These are phyloP conservation scores for Halophytophthora polymorphica DNA, from an alignment of 352 stramenopile species.

Conservation along the genomic window DNA sequence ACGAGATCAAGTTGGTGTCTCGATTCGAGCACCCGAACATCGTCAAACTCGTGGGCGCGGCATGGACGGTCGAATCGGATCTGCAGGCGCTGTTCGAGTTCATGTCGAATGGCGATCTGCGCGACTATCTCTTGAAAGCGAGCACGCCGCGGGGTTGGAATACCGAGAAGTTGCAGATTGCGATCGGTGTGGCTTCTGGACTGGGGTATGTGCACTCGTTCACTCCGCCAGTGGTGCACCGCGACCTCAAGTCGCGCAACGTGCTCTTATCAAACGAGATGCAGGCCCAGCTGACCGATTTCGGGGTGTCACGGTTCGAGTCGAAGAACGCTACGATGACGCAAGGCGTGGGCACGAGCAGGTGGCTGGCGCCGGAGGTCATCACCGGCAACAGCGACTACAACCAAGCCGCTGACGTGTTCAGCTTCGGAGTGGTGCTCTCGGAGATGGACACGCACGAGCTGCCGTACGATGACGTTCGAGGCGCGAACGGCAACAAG, in stretches of 20 bases:
- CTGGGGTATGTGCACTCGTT: conserved; percentile 45
- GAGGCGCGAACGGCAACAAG: conserved; percentile 14
- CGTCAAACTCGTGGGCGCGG: conserved; percentile 37
- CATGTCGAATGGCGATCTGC: conserved; percentile 47
- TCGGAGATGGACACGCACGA: conserved; percentile 56
- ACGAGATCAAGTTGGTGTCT: conserved; percentile 32
- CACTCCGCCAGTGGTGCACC: conserved; percentile 25
- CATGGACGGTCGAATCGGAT: conserved; percentile 43
- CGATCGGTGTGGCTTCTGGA: conserved; percentile 32
- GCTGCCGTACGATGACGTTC: conserved; percentile 41
- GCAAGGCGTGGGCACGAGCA: conserved; percentile 43
- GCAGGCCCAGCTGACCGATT: conserved; percentile 29
- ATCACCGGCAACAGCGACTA: conserved; percentile 58
- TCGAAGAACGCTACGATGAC: conserved; percentile 36
- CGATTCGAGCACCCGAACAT: conserved; percentile 32
- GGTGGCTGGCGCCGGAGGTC: conserved; percentile 61
- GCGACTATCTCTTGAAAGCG: conserved; percentile 20
- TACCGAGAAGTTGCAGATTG: conserved; percentile 28
- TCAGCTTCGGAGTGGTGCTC: conserved; percentile 54
- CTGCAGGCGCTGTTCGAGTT: conserved; percentile 50
- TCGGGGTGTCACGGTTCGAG: conserved; percentile 19
- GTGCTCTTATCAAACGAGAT: conserved; percentile 24
- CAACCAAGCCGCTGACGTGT: conserved; percentile 46
- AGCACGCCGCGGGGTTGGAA: conserved; percentile 18
- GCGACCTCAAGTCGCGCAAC: conserved; percentile 36